Conservation (phyloP, 257 asterid species). For the Rhazya stricta region DNA sequence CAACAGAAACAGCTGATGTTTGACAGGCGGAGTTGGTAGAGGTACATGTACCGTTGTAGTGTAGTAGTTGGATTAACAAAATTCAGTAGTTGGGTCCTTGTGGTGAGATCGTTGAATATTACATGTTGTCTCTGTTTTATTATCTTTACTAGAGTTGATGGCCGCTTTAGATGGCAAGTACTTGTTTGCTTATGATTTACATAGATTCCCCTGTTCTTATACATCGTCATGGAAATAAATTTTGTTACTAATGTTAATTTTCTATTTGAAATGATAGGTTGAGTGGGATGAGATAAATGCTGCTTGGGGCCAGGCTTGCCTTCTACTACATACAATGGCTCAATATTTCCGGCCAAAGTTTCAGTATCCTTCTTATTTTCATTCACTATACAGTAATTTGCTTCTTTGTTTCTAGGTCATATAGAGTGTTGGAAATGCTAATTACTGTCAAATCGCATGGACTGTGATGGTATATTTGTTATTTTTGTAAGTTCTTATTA, state of each 20-base stretch:
- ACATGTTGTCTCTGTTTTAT: background rate
- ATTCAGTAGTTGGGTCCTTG: background rate
- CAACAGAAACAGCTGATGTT: background rate
- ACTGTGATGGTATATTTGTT: background rate
- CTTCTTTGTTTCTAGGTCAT: background rate
- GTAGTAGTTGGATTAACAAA: background rate
- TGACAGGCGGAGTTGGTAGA: too few relatives aligned
- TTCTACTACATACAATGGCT: constrained; percentile 98
- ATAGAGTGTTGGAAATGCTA: background rate
- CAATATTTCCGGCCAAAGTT: constrained; percentile 91
- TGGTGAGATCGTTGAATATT: background rate
- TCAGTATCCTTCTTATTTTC: constrained; percentile 55
- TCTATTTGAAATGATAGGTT: constrained; percentile 40
- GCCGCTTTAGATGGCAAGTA: background rate
- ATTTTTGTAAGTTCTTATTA: constrained; percentile 27
- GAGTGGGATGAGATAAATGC: constrained; percentile 99
- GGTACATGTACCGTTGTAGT: background rate
- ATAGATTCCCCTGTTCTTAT: background rate
- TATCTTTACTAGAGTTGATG: background rate
- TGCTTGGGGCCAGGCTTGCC: constrained; percentile 99
- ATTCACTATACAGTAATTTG: background rate
- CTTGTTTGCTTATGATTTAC: background rate
- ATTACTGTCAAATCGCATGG: background rate
- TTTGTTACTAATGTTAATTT: constrained; percentile 3
- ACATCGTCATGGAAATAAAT: constrained; percentile 6